Evolutionary conservation across 2,329 filamentous ascomycete species (phyloP), one percentile per base, ranked within the genome.

Genomic region (Fusarium hainanense): DNA sequence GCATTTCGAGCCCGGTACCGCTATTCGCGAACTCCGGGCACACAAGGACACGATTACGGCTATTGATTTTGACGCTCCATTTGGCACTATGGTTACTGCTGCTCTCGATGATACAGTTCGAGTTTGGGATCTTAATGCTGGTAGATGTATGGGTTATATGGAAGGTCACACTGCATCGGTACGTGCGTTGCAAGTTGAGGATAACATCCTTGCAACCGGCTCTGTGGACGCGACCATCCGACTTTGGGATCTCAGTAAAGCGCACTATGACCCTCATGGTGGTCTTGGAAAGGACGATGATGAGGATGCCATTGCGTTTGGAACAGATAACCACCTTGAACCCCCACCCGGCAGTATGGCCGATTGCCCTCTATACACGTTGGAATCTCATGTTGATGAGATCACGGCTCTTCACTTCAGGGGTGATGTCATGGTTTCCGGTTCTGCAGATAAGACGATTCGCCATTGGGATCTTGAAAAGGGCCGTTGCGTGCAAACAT

Each of bases 391-490:
- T 76, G 90, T 99, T 27, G 95, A 93, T 69, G 95, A 98, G 82
- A 91, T 99, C 69, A 98, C 96, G 14, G 95, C 96, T 10, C 85
- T 99, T 25, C 91, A 98, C 81, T 97, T 99, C 82, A 88, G 90
- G 63, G 93, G 93, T 58, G 91, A 97, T 72, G 94, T 93, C 0
- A 87, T 99, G 18, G 94, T 99, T 32, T 99, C 96, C 3, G 96
- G 96, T 14, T 98, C 95, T 10, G 92, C 96, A 1, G 96, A 99
- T 82, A 99, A 99, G 85, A 99, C 96, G 2, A 85, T 99, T 58
- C 90, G 96, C 46, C 96, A 99, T 79, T 99, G 96, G 96, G 96
- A 99, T 83, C 86, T 99, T 51, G 93, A 95, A 75, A 98, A 94
- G 79, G 96, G 96, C n/a, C 92, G 96, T 50, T 98, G 96, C 79